Evolutionary conservation across 1,139 yeast species (phyloP), one percentile per base, ranked within the genome.

Genomic region (Saccharomyces pastorianus): DNA sequence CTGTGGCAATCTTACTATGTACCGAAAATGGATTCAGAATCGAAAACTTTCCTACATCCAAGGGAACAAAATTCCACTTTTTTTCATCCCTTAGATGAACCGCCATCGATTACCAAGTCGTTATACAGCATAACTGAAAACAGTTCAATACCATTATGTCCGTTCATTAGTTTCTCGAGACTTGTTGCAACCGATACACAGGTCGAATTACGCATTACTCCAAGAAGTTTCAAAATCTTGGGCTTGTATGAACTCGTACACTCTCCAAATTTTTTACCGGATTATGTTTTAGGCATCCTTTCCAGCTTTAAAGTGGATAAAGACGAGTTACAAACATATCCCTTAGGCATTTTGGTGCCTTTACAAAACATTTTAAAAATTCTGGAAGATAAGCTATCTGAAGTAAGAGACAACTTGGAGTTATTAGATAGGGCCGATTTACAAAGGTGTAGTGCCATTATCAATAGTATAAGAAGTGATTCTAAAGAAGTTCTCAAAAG

Each of bases 371-470:
- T 83, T 0, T 70, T 85, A 29, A 75, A 78, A 63, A 71, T 69
- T 38, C 80, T 88, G 58, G 89, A 84, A 63, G 80, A 79, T 49
- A 71, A 73, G 27, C 77, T 87, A 0, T 76, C 79, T 0, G 73
- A 78, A 48, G 78, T 79, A 49, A 77, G 83, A 6, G 68, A 75
- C n/a, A 79, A 82, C 14, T 72, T 87, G 46, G 80, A 79, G 14
- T 69, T 88, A 34, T 79, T 86, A 4, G 87, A 85, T 1, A 76
- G 96, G 62, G 79, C 80, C 55, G 96, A 88, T 66, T 71, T 88
- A 49, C 72, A 76, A 48, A 72, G 59, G 48, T 58, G 55, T 14
- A 48, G 54, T 2, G 14, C 49, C 13, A 51, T 53, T 7, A 51
- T 58, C 5, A 51, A 57, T 47, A 47, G 54, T 41, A 51, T 58